phyloP scores from a whole-genome alignment of 1,284 basidiomycete species.

The Malassezia japonica region DNA sequence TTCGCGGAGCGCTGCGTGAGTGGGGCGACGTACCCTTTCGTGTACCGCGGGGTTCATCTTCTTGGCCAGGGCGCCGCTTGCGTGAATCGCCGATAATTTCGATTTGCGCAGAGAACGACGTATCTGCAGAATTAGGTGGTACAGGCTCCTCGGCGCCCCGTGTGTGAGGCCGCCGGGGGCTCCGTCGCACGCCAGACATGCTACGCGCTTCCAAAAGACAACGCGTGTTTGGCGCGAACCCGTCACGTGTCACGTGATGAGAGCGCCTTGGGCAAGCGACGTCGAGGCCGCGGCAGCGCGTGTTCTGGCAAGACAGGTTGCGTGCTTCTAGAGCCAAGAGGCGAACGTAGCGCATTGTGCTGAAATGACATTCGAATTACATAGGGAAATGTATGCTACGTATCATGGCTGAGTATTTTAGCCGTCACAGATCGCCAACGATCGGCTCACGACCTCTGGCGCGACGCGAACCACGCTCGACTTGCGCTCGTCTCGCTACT shows the following conservation, averaged over 20 bases:
- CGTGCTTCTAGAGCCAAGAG: too few species aligned
- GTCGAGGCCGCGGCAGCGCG: too few species aligned
- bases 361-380: too few species aligned
- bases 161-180: slow-evolving; percentile 6
- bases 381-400: too few species aligned
- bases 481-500: too few species aligned
- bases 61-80: background rate
- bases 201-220: background rate
- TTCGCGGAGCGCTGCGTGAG: slow-evolving; percentile 2
- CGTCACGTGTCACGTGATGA: slow-evolving; percentile 13
- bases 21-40: background rate
- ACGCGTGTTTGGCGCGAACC: slow-evolving; percentile 8
- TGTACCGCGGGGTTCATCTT: background rate
- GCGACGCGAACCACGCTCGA: too few species aligned
- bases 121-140: background rate
- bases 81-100: background rate
- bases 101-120: background rate
- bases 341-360: too few species aligned
- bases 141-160: background rate
- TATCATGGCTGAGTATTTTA: too few species aligned
- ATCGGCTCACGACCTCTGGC: too few species aligned
- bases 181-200: slow-evolving; percentile 13
- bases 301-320: too few species aligned
- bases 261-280: too few species aligned
- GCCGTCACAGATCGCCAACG: too few species aligned